Base-by-base conservation (phyloP, 345 rosid species). In the Clarkia xantiana region DNA sequence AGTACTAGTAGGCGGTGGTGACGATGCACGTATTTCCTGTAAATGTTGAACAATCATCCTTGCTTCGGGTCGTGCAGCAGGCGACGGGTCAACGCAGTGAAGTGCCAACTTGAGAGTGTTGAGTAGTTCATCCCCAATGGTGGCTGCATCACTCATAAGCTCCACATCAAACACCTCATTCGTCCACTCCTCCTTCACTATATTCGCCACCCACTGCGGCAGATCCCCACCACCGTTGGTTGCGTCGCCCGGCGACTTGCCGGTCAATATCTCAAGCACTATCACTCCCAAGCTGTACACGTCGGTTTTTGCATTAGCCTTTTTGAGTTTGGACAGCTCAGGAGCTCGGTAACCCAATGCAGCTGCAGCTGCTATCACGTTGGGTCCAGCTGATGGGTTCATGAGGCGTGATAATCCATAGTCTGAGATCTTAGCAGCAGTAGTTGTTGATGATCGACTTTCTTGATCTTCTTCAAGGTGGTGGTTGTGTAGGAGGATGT, bases 181-280 rank as follows among this genome's bases (percentile, higher is more conserved):
- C 16, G 94, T 86, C 96, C 96, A 86, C 56, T 90, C 95, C 55
- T 90, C 96, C 59, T 90, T 83, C 40, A 90, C 97, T 40, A 75
- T 79, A 1, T 91, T 83, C 44, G 96, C 98, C 59, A 91, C 93
- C 98, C 98, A 86, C 44, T 79, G 95, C 0, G 97, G 96, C 71
- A 90, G 70, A 62, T 83, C 97, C 70, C 81, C 71, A 7, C 40
- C 40, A 18, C 95, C 97, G 23, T 69, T 80, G 60, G 64, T 67
- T 16, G 88, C 73, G 56, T 86, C 96, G 10, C 94, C 75, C 0
- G 96, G 96, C 13, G 96, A 83, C 58, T 83, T 90, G 38, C 97
- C 97, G 0, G 95, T 90, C 42, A 90, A 59, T 15, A 90, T 86
- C 69, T 90, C 94, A 49, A 86, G 46, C 19, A 83, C 71, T 59